Evolutionary conservation across 2,329 filamentous ascomycete genomes (phyloP), one percentile per base, ranked within the genome.

Genomic region (Orbilia brochopaga): DNA sequence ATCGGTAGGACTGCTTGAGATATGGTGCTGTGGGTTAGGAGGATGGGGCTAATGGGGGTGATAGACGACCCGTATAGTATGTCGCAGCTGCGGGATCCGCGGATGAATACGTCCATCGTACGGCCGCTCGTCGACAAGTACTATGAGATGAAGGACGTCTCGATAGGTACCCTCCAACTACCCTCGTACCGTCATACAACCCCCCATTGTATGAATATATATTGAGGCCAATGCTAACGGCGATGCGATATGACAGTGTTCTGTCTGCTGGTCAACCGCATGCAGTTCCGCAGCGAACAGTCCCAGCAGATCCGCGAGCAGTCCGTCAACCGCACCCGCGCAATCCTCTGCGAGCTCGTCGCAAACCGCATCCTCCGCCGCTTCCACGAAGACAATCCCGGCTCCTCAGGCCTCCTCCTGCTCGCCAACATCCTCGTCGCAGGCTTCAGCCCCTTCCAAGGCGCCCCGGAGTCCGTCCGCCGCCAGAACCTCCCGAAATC

Each of bases 371-470:
- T 95, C 51, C 81, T 94, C 60, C 84, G 91, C 37, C 87, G 89
- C 58, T 92, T 90, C 76, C 88, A 90, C 75, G 90, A 94, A 80
- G 88, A 92, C 75, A 87, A 90, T 67, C 85, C 87, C 13, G 90
- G 89, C 3, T 82, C 86, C 0, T 83, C 87, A 24, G 90, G 90
- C 0, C 83, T 94, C 11, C 81, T 94, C 2, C 81, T 91, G 21
- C 83, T 94, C 4, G 87, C 90, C 4, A 90, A 92, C 75, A 88
- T 94, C 32, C 84, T 94, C 19, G 89, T 95, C 13, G 89, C 90
- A 15, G 89, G 90, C 13, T 94, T 95, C 76, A 88, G 92, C 76
- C 90, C 91, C 0, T 94, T 94, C 76, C 90, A 94, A 79, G 90
- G 90, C 75, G 90, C 90, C 0, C 91, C 91, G 0, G 80, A 83